Percentiles rank a stretch among this genome's conserved stretches.
Conservation (phyloP, 805 yeast species). For the Cyberlindnera samutprakarnensis region DNA sequence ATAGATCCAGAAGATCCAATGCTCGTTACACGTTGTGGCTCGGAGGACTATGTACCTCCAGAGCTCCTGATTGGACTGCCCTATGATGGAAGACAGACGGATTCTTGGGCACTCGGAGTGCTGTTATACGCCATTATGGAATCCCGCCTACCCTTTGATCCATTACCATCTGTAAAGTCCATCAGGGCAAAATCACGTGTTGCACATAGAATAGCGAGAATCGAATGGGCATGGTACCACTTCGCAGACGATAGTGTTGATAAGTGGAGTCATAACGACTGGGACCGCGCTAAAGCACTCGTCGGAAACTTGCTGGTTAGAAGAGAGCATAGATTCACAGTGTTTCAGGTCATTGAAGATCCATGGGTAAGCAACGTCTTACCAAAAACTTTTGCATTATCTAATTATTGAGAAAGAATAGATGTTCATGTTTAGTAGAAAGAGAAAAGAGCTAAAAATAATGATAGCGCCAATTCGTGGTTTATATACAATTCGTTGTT, state of each 20-base stretch:
- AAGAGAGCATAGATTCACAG: slow-evolving; percentile 36
- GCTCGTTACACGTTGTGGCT: slow-evolving; percentile 86
- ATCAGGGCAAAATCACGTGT: slow-evolving; percentile 45
- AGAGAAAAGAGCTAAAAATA: neutral
- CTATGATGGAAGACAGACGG: slow-evolving; percentile 87
- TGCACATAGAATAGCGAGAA: slow-evolving; percentile 85
- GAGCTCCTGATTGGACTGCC: slow-evolving; percentile 85
- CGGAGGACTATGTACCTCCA: slow-evolving; percentile 95
- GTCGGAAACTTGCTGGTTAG: slow-evolving; percentile 44
- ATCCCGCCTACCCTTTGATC: slow-evolving; percentile 86
- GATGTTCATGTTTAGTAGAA: neutral
- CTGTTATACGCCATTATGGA: slow-evolving; percentile 80
- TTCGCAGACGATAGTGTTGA: slow-evolving; percentile 30
- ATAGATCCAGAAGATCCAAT: slow-evolving; percentile 54
- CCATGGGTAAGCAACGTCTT: slow-evolving; percentile 28
- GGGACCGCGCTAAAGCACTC: slow-evolving; percentile 40
- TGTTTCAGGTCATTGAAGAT: slow-evolving; percentile 25
- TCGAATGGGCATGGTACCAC: slow-evolving; percentile 82
- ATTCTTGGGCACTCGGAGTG: slow-evolving; percentile 94
- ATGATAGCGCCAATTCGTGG: too few relatives aligned
- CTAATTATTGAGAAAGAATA: neutral
- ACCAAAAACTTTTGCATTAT: slow-evolving; percentile 3
- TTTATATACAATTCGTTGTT: too few relatives aligned
- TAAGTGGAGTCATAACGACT: slow-evolving; percentile 22
- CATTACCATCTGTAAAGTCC: slow-evolving; percentile 52